phyloP scores from a whole-genome alignment of 2,329 filamentous ascomycete species.

The Botryotinia globosa region DNA sequence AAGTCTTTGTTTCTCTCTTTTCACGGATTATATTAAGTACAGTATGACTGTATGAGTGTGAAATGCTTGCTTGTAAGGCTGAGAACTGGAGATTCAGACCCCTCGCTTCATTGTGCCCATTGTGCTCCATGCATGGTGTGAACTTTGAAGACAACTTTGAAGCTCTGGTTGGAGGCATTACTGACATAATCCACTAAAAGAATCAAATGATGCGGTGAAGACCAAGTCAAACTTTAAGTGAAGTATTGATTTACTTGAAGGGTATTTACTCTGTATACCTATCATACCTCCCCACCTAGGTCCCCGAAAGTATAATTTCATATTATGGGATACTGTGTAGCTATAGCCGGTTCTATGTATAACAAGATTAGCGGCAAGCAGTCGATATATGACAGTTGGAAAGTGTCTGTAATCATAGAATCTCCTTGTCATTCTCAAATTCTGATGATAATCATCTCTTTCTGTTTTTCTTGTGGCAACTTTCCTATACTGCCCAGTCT shows the following conservation, averaged over 20 bases:
- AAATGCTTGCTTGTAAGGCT: not conserved
- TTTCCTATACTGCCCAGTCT: no score
- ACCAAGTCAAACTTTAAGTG: not conserved
- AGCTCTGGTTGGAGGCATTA: not conserved
- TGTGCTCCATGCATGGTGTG: not conserved
- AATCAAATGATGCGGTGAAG: not conserved
- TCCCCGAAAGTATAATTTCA: not conserved
- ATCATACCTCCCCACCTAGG: not conserved
- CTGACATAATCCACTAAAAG: not conserved
- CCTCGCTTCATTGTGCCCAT: not conserved
- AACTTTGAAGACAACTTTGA: not conserved
- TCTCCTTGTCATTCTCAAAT: not conserved
- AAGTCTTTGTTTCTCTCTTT: not conserved
- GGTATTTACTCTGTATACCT: no score
- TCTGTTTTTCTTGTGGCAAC: not conserved
- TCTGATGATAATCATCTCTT: not conserved
- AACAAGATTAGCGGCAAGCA: not conserved
- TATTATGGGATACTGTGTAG: not conserved
- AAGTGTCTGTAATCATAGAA: not conserved
- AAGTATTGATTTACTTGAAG: not conserved
- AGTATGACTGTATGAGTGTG: not conserved
- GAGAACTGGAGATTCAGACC: not conserved
- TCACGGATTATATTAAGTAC: not conserved
- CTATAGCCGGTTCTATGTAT: not conserved
- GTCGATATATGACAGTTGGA: not conserved